These are phyloP conservation scores for Ustilago bromivora DNA, from an alignment of 1,284 basidiomycete genomes.

Conservation along the genomic window DNA sequence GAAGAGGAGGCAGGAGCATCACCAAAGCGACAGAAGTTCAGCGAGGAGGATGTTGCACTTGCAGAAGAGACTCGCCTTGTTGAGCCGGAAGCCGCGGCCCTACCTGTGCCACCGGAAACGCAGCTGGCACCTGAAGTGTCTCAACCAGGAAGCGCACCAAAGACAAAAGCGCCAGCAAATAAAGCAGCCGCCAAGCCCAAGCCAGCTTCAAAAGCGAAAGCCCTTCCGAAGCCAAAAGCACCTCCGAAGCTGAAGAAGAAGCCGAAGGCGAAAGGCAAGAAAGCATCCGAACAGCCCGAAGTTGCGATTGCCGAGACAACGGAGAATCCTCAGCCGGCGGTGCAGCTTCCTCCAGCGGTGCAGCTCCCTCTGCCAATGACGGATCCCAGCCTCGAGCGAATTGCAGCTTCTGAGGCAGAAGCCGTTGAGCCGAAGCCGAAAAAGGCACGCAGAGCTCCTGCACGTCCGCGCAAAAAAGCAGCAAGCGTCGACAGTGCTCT, in stretches of 20 bases:
- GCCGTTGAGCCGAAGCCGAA: not conserved
- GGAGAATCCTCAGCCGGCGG: not conserved
- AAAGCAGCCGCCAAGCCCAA: constrained; percentile 7
- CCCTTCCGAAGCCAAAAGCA: constrained; percentile 12
- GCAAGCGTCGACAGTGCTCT: not conserved
- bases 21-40: constrained; percentile 18
- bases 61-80: not conserved
- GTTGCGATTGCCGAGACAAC: not conserved
- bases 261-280: constrained; percentile 11
- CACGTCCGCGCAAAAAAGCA: constrained; percentile 15
- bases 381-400: not conserved
- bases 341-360: not conserved
- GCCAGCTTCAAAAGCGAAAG: not conserved
- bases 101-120: not conserved
- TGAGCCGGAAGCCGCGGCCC: not conserved
- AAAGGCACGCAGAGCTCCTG: constrained; percentile 9
- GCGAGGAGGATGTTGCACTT: not conserved
- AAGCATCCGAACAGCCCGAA: not conserved
- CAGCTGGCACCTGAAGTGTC: not conserved
- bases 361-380: not conserved
- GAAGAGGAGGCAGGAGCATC: constrained; percentile 3
- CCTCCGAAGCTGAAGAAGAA: constrained; percentile 16
- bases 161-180: not conserved
- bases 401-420: not conserved
- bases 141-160: not conserved